Base-by-base conservation (phyloP, 345 rosid species). In the Heritiera fomes region DNA sequence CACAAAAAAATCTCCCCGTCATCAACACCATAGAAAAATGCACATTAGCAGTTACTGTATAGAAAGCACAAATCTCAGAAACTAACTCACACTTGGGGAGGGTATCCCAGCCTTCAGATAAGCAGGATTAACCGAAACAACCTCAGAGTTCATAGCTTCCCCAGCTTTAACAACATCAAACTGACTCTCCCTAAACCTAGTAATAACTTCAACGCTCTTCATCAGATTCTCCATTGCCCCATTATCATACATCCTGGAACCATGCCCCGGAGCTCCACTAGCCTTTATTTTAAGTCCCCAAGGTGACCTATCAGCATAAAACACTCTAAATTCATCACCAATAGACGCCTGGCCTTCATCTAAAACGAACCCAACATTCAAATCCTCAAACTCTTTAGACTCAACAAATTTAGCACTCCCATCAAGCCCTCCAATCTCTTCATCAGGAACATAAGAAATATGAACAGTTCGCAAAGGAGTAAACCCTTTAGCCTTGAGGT, bases 291-390 rank as follows among this genome's bases (percentile, higher is more conserved):
- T 79, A 43, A 93, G 68, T 2, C 83, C 2, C 98, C 92, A 92
- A 0, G 96, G 96, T 49, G 90, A 77, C 75, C 97, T 76, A 75
- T 95, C 98, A 4, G 91, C 94, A 28, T 85, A 93, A 71, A 95
- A 95, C 40, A 95, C 91, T 76, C 98, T 80, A 41, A 81, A 93
- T 30, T 90, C 92, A 50, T 93, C 91, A 0, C 80, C 84, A 10
- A 88, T 80, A 3, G 90, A 90, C 0, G 99, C 99, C 80, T 93
- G 98, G 30, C 99, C 98, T 89, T 93, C 97, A 47, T 93, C 98
- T 87, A 95, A 60, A 30, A 85, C 87, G 32, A 95, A 95, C 14
- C 99, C 99, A 17, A 95, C 89, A 28, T 90, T 89, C 88, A 93
- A 71, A 38, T 89, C 92, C 40, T 56, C 18, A 73, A 93, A 95